A percentile compares a stretch with the other conserved stretches of the same genome.
Evolutionary conservation across 2,329 filamentous ascomycete genomes (phyloP).

Genomic region (Trichoderma harzianum): DNA sequence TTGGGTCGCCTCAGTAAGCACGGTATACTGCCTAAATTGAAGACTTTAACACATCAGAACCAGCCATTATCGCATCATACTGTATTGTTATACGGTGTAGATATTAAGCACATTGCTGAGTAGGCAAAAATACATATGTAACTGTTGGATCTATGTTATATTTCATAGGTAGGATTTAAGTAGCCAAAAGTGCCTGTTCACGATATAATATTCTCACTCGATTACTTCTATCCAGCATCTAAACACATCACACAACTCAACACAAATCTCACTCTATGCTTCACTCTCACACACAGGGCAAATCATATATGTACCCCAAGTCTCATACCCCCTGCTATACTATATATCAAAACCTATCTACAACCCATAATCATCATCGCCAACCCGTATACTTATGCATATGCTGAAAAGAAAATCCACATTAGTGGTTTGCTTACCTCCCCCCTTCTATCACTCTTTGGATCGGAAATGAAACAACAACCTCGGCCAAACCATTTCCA

Average conservation of each 20-base stretch:
- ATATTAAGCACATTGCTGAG: not conserved
- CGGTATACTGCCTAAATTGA: not conserved
- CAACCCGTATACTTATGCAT: not conserved
- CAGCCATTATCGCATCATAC: not conserved
- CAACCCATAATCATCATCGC: not conserved
- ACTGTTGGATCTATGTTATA: not conserved
- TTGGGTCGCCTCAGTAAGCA: conserved; percentile 11
- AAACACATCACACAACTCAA: not conserved
- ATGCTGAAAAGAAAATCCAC: not conserved
- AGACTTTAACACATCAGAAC: not conserved
- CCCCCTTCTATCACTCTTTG: not conserved
- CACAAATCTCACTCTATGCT: not conserved
- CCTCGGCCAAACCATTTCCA: conserved; percentile 9
- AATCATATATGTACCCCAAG: not conserved
- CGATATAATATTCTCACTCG: not conserved
- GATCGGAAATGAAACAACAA: not conserved
- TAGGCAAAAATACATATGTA: not conserved
- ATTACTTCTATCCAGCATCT: not conserved
- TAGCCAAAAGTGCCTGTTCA: not conserved
- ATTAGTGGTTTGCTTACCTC: not conserved
- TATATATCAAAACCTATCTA: not conserved
- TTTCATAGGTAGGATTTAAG: not conserved
- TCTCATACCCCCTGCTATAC: not conserved
- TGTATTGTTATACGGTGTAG: not conserved
- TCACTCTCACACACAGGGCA: not conserved